Percentiles rank a stretch among this genome's conserved stretches.
phyloP scores from a whole-genome alignment of 352 stramenopile species.

The Phytophthora pluvialis region DNA sequence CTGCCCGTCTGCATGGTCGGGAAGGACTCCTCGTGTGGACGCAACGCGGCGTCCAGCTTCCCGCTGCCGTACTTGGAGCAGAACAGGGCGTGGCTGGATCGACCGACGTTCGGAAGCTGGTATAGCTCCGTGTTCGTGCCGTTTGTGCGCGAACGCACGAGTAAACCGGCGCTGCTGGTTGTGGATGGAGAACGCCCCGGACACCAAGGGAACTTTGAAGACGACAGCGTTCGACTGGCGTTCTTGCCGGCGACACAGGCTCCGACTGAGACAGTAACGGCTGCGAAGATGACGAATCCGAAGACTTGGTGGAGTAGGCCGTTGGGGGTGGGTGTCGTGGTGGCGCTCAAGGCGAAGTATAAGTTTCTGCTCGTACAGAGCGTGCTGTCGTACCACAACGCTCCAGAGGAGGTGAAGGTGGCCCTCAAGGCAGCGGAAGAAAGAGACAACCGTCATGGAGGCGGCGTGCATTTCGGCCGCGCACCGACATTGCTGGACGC shows the following conservation, averaged over 20 bases:
- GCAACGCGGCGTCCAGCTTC: not conserved
- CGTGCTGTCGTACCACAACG: constrained; percentile 26
- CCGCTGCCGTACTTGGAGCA: constrained; percentile 31
- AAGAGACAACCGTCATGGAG: not conserved
- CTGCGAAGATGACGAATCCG: not conserved
- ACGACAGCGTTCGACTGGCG: constrained; percentile 24
- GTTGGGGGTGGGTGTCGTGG: constrained; percentile 23
- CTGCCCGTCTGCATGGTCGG: constrained; percentile 32
- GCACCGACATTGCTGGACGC: constrained; percentile 33
- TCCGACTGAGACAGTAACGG: not conserved
- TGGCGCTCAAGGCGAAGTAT: constrained; percentile 28
- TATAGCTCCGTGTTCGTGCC: constrained; percentile 34
- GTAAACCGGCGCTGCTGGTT: constrained; percentile 33
- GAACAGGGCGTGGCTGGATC: constrained; percentile 39
- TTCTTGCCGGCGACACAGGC: constrained; percentile 17
- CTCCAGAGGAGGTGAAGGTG: constrained; percentile 32
- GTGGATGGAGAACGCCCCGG: constrained; percentile 32
- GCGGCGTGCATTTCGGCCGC: constrained; percentile 33
- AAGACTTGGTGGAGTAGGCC: constrained; percentile 25
- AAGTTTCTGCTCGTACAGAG: constrained; percentile 32
- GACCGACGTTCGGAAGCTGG: constrained; percentile 32
- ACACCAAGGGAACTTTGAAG: constrained; percentile 41
- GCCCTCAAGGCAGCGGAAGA: constrained; percentile 15
- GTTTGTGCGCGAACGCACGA: constrained; percentile 28
- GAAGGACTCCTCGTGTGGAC: constrained; percentile 2